A percentile compares a stretch with the other conserved stretches of the same genome.
These are phyloP conservation scores for Pyricularia pennisetigena DNA, from an alignment of 2,329 filamentous ascomycete species.

Conservation along the genomic window DNA sequence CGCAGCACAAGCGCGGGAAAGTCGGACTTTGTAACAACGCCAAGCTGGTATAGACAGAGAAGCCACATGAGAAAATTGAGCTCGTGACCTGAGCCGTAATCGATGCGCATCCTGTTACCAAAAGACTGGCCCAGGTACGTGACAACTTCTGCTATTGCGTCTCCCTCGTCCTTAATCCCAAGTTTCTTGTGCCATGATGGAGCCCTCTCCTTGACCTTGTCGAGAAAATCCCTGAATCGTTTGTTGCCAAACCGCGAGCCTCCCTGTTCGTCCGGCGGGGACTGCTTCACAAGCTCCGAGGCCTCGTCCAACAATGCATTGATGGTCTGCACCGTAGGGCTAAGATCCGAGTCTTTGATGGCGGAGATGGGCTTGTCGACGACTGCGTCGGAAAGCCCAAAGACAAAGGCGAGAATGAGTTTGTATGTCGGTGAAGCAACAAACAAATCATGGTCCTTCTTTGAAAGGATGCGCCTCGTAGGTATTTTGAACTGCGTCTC, in stretches of 20 bases:
- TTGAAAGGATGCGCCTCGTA: conserved; percentile 70
- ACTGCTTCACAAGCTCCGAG: conserved; percentile 53
- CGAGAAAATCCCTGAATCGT: conserved; percentile 74
- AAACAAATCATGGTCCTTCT: conserved; percentile 72
- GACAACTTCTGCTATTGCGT: conserved; percentile 59
- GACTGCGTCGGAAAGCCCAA: conserved; percentile 75
- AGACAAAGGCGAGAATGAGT: conserved; percentile 76
- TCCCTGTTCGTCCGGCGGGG: conserved; percentile 75
- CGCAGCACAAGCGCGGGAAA: conserved; percentile 67
- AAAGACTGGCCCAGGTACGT: conserved; percentile 78
- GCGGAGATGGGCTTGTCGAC: conserved; percentile 58
- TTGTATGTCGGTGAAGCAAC: conserved; percentile 64
- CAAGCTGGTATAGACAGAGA: conserved; percentile 80
- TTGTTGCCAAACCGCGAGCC: conserved; percentile 94
- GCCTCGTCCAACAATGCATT: conserved; percentile 61
- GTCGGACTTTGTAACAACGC: conserved; percentile 50
- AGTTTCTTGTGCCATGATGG: conserved; percentile 53
- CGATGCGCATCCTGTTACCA: conserved; percentile 77
- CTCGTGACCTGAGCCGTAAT: conserved; percentile 96
- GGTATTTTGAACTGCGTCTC: conserved; percentile 48
- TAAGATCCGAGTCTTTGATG: conserved; percentile 43
- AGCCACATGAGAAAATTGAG: conserved; percentile 96
- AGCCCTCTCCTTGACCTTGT: conserved; percentile 49
- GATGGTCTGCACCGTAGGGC: conserved; percentile 52
- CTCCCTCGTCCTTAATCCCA: conserved; percentile 21